phyloP scores from a whole-genome alignment of 1,284 basidiomycete genomes.

The Takashimella tepidaria region DNA sequence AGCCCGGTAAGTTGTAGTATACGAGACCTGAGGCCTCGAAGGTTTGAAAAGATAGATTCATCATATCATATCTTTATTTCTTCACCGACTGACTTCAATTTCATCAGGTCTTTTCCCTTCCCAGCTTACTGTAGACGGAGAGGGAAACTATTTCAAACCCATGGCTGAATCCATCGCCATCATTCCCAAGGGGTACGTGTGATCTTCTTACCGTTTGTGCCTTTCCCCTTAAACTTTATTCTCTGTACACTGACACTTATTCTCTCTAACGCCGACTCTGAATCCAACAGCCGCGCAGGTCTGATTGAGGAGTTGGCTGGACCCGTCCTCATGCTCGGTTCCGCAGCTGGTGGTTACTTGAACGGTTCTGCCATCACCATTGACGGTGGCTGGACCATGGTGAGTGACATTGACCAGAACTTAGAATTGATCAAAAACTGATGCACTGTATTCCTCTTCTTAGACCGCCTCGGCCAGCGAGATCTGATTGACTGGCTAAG shows the following conservation, averaged over 20 bases:
- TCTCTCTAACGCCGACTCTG: background rate
- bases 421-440: background rate
- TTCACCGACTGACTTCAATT: too few species aligned
- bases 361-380: conserved; percentile 17
- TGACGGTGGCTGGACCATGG: conserved; percentile 29
- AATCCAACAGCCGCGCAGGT: conserved; percentile 16
- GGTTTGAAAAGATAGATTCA: too few species aligned
- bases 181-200: conserved; percentile 20
- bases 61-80: too few species aligned
- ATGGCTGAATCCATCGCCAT: conserved; percentile 12
- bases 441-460: background rate
- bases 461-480: conserved; percentile 19
- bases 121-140: conserved; percentile 18
- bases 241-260: background rate
- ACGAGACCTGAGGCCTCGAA: background rate
- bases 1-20: conserved; percentile 16
- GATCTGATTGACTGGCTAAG: conserved; percentile 10
- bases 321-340: conserved; percentile 19
- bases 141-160: conserved; percentile 9
- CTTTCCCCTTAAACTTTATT: too few species aligned
- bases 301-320: conserved; percentile 22
- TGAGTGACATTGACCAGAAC: conserved; percentile 7
- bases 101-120: conserved; percentile 28
- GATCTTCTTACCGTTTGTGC: background rate
- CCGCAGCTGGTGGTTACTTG: conserved; percentile 20